Percentiles rank a stretch among this genome's conserved stretches.
phyloP scores from a whole-genome alignment of 371 early-diverging fungal genomes.

The Mucor circinelloides region DNA sequence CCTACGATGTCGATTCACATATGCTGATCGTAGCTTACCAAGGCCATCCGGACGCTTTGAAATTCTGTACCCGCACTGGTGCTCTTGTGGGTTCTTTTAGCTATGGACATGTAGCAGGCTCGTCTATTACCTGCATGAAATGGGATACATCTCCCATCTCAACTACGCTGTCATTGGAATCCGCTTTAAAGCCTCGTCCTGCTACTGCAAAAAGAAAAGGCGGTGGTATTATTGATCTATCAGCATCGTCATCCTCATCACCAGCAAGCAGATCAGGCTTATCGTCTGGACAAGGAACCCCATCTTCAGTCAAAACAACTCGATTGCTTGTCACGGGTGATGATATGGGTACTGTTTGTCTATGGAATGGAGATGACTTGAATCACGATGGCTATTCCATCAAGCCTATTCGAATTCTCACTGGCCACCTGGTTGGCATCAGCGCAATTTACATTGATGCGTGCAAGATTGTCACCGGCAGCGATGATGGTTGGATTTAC shows the following conservation, averaged over 20 bases:
- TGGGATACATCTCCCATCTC: constrained; percentile 32
- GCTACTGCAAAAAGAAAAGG: not conserved
- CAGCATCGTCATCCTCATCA: constrained; percentile 4
- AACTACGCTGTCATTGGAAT: constrained; percentile 13
- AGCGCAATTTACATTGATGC: constrained; percentile 47
- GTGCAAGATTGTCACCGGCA: constrained; percentile 50
- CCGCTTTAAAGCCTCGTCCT: constrained; percentile 23
- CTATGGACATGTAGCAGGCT: constrained; percentile 28
- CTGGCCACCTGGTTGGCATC: constrained; percentile 41
- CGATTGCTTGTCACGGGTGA: constrained; percentile 56
- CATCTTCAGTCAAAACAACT: constrained; percentile 11
- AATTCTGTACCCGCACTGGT: constrained; percentile 34
- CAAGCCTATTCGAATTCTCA: constrained; percentile 25
- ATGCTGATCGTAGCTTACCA: constrained; percentile 35
- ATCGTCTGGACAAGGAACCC: constrained; percentile 3
- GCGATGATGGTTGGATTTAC: constrained; percentile 54
- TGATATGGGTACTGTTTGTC: constrained; percentile 41
- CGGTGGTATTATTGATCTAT: constrained; percentile 8
- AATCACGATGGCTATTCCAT: constrained; percentile 12
- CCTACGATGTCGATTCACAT: constrained; percentile 29
- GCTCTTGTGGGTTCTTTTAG: constrained; percentile 29
- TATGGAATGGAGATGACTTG: constrained; percentile 42
- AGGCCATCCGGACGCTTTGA: constrained; percentile 21
- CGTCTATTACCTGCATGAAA: constrained; percentile 38
- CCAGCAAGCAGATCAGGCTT: not conserved